Base-by-base conservation (phyloP, 805 yeast genomes). In the Candida ponderosae region DNA sequence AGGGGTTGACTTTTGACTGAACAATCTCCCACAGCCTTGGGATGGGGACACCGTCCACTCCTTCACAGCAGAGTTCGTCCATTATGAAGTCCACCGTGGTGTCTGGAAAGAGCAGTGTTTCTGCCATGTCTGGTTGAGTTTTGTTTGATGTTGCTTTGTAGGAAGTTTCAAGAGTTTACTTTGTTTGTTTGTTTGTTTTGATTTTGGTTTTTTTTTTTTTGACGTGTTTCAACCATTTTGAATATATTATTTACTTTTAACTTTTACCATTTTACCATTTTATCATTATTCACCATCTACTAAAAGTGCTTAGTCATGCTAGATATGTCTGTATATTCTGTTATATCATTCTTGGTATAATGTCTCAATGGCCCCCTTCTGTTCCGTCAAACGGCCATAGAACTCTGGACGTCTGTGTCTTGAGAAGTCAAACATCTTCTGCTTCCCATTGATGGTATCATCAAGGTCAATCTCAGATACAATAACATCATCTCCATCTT, bases 321-420 rank as follows among this genome's bases (percentile, higher is more conserved):
- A n/a, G n/a, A n/a, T n/a, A n/a, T n/a, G n/a, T n/a, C n/a, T n/a
- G n/a, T n/a, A n/a, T n/a, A n/a, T n/a, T n/a, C n/a, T n/a, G n/a
- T n/a, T n/a, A n/a, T n/a, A n/a, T n/a, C n/a, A n/a, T n/a, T n/a
- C 29, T 26, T 29, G 11, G n/a, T 31, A 31, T 20, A 27, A 17
- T 15, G 54, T 48, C 28, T 44, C 53, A 26, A 51, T 44, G 35
- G 54, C 33, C 18, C 62, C 60, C 35, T 54, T 56, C 40, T 57
- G 61, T 7, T 45, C 46, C n/a, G 42, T 35, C 29, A 50, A 29
- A 46, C 58, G 48, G 5, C 47, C 47, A 37, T 60, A 60, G 24
- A 48, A 48, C 37, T 57, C 65, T 17, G 65, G 63, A 30, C 65
- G 57, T 44, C 66, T 53, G 34, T 62, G 66, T 45, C 62, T 54